Conservation (phyloP, 169 alveolate genomes). For the Plasmodium vivax region DNA sequence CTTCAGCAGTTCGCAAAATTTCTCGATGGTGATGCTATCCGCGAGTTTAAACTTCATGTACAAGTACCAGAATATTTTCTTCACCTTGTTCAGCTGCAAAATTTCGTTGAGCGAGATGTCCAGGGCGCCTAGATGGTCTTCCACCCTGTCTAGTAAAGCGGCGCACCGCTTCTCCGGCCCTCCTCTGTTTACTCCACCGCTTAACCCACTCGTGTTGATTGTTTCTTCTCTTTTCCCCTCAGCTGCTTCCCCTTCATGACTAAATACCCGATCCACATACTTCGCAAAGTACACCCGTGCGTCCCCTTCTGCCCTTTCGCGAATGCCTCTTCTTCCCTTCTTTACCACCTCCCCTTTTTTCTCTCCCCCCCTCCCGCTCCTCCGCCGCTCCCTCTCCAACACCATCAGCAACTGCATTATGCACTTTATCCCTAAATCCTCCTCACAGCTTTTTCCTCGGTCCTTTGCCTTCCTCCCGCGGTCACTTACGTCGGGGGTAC, state of each 20-base stretch:
- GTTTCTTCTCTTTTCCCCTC: neutral
- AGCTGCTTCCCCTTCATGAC: neutral
- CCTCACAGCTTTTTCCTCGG: constrained; percentile 1
- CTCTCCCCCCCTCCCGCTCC: neutral
- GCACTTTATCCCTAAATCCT: constrained; percentile 3
- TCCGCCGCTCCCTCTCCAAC: constrained; percentile 6
- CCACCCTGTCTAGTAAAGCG: neutral
- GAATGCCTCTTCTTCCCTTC: neutral
- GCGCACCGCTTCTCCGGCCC: neutral
- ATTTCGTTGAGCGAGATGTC: constrained; percentile 34
- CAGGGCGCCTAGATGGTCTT: constrained; percentile 3
- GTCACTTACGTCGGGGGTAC: neutral
- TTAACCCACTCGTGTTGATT: neutral
- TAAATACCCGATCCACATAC: neutral
- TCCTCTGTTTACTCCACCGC: neutral
- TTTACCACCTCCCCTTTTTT: neutral
- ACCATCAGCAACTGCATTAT: constrained; percentile 21
- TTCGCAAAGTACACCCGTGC: neutral
- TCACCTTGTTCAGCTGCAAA: constrained; percentile 24
- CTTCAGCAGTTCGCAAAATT: constrained; percentile 51
- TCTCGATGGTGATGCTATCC: neutral
- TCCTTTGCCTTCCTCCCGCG: neutral
- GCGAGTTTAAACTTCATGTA: constrained; percentile 21
- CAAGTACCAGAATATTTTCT: constrained; percentile 63
- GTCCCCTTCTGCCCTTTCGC: neutral